Conservation (phyloP, 257 asterid species). For the Penstemon barbatus region DNA sequence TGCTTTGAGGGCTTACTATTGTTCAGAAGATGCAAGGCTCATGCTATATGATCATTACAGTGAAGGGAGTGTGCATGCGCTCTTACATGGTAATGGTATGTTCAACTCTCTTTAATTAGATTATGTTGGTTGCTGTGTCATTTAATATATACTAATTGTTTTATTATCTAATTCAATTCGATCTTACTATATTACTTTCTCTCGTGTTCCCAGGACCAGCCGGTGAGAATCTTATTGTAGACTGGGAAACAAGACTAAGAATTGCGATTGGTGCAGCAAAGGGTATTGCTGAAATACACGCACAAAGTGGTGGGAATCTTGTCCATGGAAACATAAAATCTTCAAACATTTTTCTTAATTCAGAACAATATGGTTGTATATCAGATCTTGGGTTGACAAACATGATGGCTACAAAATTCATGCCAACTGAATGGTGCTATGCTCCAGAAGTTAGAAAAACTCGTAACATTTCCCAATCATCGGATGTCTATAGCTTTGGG, state of each 20-base stretch:
- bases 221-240: not conserved
- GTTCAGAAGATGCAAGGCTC: not conserved
- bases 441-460: not conserved
- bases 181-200: too few relatives aligned
- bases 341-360: constrained; percentile 40
- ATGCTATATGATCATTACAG: constrained; percentile 2
- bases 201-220: not conserved
- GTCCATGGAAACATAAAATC: constrained; percentile 43
- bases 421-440: too few relatives aligned
- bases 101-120: too few relatives aligned
- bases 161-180: too few relatives aligned
- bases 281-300: constrained; percentile 38
- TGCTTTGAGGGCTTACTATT: constrained; percentile 1
- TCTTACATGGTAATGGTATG: constrained; percentile 3
- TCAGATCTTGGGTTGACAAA: constrained; percentile 42
- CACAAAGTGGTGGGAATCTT: constrained; percentile 28
- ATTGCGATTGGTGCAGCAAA: constrained; percentile 40
- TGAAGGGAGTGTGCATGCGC: not conserved
- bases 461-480: constrained; percentile 7
- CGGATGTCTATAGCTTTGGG: constrained; percentile 34
- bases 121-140: too few relatives aligned
- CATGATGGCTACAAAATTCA: not conserved
- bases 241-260: constrained; percentile 36
- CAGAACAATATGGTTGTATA: constrained; percentile 32
- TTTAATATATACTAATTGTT: too few relatives aligned